phyloP scores from a whole-genome alignment of 768 basidiomycete genomes.

The Lactifluus echinatus region DNA sequence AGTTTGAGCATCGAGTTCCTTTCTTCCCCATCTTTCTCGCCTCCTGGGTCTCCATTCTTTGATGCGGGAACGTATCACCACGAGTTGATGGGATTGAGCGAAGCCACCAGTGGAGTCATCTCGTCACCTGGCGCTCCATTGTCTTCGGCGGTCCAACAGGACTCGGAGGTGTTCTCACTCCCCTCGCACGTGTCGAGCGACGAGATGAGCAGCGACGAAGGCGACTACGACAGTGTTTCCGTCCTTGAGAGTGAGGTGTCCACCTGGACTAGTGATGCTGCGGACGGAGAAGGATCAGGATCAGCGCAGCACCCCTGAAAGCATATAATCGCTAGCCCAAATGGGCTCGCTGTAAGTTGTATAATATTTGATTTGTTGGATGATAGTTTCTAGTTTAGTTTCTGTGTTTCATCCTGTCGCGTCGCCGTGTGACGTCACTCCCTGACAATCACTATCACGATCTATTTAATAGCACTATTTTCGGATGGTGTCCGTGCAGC shows the following conservation, averaged over 20 bases:
- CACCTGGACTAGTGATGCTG: constrained; percentile 10
- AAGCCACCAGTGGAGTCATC: neutral
- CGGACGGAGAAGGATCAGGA: constrained; percentile 6
- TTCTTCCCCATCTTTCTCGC: constrained; percentile 12
- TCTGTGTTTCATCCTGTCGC: too few species aligned
- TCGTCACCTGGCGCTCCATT: neutral
- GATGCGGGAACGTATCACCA: neutral
- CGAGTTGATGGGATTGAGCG: neutral
- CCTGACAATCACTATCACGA: too few species aligned
- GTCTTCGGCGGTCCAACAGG: neutral
- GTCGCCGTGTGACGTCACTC: too few species aligned
- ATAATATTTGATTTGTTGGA: too few species aligned
- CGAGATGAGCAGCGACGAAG: constrained; percentile 14
- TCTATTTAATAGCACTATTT: too few species aligned
- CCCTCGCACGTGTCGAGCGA: constrained; percentile 13
- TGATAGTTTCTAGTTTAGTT: too few species aligned
- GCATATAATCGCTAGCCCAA: too few species aligned
- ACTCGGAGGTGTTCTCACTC: constrained; percentile 16
- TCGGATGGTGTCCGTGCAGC: too few species aligned
- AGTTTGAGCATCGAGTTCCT: constrained; percentile 7
- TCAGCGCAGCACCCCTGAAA: neutral
- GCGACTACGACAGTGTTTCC: constrained; percentile 12
- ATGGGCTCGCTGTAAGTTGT: too few species aligned
- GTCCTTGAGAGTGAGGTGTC: constrained; percentile 12
- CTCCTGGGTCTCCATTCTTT: constrained; percentile 9